phyloP scores from a whole-genome alignment of 2,329 filamentous ascomycete species.

The Neobulgaria alba region DNA sequence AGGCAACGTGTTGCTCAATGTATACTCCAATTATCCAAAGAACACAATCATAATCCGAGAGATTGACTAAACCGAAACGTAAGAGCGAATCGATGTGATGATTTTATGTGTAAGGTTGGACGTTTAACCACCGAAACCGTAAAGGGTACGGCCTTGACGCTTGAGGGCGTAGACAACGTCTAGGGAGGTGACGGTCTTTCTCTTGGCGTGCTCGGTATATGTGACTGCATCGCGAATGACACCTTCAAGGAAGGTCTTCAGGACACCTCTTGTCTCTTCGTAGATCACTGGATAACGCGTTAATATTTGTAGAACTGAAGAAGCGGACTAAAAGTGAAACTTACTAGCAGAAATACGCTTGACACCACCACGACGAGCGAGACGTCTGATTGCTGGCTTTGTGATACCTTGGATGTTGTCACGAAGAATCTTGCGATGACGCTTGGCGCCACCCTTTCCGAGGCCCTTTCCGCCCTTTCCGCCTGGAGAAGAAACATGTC shows the following conservation, averaged over 20 bases:
- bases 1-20: not conserved
- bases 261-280: constrained; percentile 72
- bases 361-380: constrained; percentile 97
- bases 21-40: not conserved
- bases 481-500: constrained; percentile 16
- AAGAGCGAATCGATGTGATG: not conserved
- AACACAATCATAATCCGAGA: not conserved
- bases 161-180: constrained; percentile 59
- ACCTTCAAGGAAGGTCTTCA: constrained; percentile 77
- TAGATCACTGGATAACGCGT: constrained; percentile 50
- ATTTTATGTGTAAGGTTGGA: not conserved
- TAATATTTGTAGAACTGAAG: not conserved
- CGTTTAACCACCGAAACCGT: constrained; percentile 58
- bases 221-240: constrained; percentile 67
- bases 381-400: constrained; percentile 97
- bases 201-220: constrained; percentile 78
- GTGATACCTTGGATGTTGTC: constrained; percentile 99
- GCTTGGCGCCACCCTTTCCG: constrained; percentile 97
- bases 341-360: constrained; percentile 98
- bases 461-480: constrained; percentile 81
- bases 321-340: not conserved
- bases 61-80: not conserved
- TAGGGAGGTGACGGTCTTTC: constrained; percentile 61
- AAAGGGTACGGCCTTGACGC: constrained; percentile 57
- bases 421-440: constrained; percentile 97